A percentile compares a stretch with the other conserved stretches of the same genome.
Conservation (phyloP, 2,329 filamentous ascomycete genomes). For the Epichloe coenophiala region DNA sequence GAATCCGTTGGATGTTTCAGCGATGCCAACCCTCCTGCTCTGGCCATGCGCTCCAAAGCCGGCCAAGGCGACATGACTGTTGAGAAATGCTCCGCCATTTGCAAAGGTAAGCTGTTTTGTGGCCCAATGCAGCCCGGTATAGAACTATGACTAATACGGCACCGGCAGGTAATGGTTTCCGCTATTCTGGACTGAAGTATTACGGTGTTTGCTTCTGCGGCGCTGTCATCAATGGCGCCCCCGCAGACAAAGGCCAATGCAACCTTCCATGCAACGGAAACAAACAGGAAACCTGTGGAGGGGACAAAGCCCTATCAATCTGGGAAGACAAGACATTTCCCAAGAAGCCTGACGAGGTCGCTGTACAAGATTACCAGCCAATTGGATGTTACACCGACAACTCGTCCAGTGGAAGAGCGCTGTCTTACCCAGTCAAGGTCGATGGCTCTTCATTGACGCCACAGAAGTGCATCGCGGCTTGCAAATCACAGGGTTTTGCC, state of each 20-base stretch:
- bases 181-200: slow-evolving; percentile 37
- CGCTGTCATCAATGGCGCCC: slow-evolving; percentile 37
- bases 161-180: slow-evolving; percentile 30
- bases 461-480: slow-evolving; percentile 28
- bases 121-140: not conserved
- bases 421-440: slow-evolving; percentile 29
- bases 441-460: slow-evolving; percentile 25
- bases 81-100: slow-evolving; percentile 32
- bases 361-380: slow-evolving; percentile 39
- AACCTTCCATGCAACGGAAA: slow-evolving; percentile 40
- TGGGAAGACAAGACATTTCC: slow-evolving; percentile 36
- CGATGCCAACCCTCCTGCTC: slow-evolving; percentile 23
- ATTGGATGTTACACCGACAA: slow-evolving; percentile 47
- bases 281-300: slow-evolving; percentile 32
- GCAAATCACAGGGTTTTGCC: slow-evolving; percentile 29
- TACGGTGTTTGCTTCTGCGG: slow-evolving; percentile 41
- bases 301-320: slow-evolving; percentile 31
- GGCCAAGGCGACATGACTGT: slow-evolving; percentile 29
- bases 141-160: not conserved
- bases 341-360: slow-evolving; percentile 28
- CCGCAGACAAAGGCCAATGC: slow-evolving; percentile 39
- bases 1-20: slow-evolving; percentile 34
- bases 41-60: slow-evolving; percentile 28
- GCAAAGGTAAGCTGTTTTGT: slow-evolving; percentile 26
- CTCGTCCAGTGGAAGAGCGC: slow-evolving; percentile 26